A percentile compares a stretch with the other conserved stretches of the same genome.
Conservation (phyloP, 495 filamentous ascomycete genomes). For the Penicillium fimorum region DNA sequence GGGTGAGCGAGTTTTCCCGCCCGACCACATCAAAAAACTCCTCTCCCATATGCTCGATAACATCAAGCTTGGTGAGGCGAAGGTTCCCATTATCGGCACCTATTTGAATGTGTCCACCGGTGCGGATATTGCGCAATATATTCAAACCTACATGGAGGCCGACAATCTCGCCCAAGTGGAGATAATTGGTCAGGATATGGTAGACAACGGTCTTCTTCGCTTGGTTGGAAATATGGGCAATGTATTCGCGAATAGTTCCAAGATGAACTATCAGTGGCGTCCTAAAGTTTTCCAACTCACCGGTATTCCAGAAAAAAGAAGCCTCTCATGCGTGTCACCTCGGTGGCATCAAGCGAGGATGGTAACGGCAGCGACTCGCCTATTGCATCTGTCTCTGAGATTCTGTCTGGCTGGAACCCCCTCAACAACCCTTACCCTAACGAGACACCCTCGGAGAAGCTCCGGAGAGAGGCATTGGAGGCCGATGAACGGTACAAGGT, state of each 20-base stretch:
- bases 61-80: slow-evolving; percentile 83
- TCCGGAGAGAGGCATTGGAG: slow-evolving; percentile 86
- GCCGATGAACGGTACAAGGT: slow-evolving; percentile 92
- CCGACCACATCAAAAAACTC: slow-evolving; percentile 86
- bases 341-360: slow-evolving; percentile 56
- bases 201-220: slow-evolving; percentile 80
- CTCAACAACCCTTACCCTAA: slow-evolving; percentile 85
- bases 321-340: slow-evolving; percentile 66
- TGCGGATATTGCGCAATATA: slow-evolving; percentile 89
- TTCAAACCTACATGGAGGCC: slow-evolving; percentile 83
- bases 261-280: slow-evolving; percentile 96
- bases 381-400: slow-evolving; percentile 77
- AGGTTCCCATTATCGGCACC: slow-evolving; percentile 91
- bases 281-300: slow-evolving; percentile 84
- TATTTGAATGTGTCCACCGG: slow-evolving; percentile 91
- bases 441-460: slow-evolving; percentile 81
- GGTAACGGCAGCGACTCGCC: slow-evolving; percentile 65
- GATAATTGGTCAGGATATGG: slow-evolving; percentile 88
- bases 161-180: slow-evolving; percentile 85
- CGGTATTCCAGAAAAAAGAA: slow-evolving; percentile 84
- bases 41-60: slow-evolving; percentile 81
- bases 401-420: slow-evolving; percentile 86
- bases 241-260: slow-evolving; percentile 94
- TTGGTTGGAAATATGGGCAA: slow-evolving; percentile 92
- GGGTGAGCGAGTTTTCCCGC: slow-evolving; percentile 79